phyloP scores from a whole-genome alignment of 73 alveolate species.

The Durusdinium trenchii region DNA sequence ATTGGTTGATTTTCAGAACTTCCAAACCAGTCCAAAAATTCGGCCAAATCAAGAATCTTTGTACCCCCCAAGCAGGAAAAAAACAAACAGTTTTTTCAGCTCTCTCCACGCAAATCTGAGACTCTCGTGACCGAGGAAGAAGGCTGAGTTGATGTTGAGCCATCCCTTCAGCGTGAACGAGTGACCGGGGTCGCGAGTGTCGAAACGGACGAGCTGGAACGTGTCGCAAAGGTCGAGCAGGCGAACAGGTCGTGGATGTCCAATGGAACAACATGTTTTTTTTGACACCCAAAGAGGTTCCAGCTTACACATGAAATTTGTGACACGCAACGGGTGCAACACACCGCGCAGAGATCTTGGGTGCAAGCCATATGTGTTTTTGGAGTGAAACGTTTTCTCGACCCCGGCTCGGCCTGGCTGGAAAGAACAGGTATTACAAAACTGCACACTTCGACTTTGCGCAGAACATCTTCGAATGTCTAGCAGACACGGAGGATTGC shows the following conservation, averaged over 20 bases:
- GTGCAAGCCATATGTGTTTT: neutral
- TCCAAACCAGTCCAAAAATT: too few species aligned
- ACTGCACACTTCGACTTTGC: conserved; percentile 76
- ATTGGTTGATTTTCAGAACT: too few species aligned
- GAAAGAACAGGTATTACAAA: conserved; percentile 32
- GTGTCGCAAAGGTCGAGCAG: neutral
- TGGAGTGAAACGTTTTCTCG: neutral
- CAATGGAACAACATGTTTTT: neutral
- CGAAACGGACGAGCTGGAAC: neutral
- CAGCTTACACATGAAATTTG: neutral
- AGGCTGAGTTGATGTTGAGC: conserved; percentile 90
- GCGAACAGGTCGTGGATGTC: neutral
- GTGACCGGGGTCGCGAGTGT: neutral
- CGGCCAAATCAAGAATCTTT: too few species aligned
- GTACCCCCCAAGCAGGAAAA: too few species aligned
- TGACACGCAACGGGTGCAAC: neutral
- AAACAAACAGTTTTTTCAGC: too few species aligned
- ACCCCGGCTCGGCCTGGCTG: too few species aligned
- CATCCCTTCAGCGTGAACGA: conserved; percentile 92
- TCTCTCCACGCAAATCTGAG: too few species aligned
- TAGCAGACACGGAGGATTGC: conserved; percentile 90
- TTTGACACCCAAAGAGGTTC: neutral
- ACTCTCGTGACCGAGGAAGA: too few species aligned
- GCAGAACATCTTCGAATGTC: conserved; percentile 54
- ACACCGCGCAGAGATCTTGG: neutral